These are phyloP conservation scores for Sclerotinia trifoliorum DNA, from an alignment of 2,329 filamentous ascomycete species.

Conservation along the genomic window DNA sequence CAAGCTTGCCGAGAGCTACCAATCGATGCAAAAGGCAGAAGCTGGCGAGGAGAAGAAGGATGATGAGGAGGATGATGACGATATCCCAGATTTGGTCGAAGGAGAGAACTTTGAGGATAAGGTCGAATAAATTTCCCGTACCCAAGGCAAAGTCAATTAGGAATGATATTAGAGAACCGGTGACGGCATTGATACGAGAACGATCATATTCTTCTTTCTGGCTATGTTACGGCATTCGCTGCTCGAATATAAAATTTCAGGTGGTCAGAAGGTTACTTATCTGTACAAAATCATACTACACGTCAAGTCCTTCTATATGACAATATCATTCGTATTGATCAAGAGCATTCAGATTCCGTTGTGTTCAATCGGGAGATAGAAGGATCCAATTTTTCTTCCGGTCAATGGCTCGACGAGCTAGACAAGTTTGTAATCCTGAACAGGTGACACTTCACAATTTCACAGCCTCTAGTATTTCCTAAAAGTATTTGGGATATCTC, in stretches of 20 bases:
- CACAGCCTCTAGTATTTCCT: not conserved
- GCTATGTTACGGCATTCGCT: slow-evolving; percentile 29
- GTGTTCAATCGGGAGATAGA: not conserved
- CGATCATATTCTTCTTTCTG: slow-evolving; percentile 24
- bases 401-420: not conserved
- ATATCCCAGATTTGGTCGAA: slow-evolving; percentile 95
- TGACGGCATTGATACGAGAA: slow-evolving; percentile 29
- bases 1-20: slow-evolving; percentile 99
- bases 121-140: slow-evolving; percentile 45
- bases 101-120: slow-evolving; percentile 99
- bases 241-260: slow-evolving; percentile 32
- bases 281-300: slow-evolving; percentile 40
- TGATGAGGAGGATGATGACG: slow-evolving; percentile 71
- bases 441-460: not conserved
- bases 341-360: not conserved
- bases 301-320: slow-evolving; percentile 25
- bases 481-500: not conserved
- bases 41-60: slow-evolving; percentile 72
- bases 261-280: slow-evolving; percentile 38
- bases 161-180: slow-evolving; percentile 25
- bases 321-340: slow-evolving; percentile 5
- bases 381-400: not conserved
- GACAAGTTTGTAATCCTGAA: not conserved
- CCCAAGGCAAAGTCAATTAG: slow-evolving; percentile 9
- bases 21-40: slow-evolving; percentile 96